Conservation (phyloP, 2,329 filamentous ascomycete species). For the Nigrograna mackinnonii region DNA sequence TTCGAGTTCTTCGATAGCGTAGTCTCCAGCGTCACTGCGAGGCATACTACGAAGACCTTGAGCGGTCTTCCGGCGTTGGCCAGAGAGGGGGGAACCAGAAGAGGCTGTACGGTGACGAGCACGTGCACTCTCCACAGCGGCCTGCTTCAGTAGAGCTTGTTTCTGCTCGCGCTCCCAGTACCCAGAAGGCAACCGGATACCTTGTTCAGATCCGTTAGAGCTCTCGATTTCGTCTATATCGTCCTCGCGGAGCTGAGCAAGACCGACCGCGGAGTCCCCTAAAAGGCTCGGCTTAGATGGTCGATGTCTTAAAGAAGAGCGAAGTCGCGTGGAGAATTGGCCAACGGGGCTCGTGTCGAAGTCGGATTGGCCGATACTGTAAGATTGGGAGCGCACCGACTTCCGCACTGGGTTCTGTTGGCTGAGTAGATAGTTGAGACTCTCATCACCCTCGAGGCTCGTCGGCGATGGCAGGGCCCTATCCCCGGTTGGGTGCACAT, state of each 20-base stretch:
- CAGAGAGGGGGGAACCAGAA: slow-evolving; percentile 28
- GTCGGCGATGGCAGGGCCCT: slow-evolving; percentile 26
- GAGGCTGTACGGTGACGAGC: slow-evolving; percentile 33
- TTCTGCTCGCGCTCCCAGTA: slow-evolving; percentile 38
- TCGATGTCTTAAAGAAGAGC: slow-evolving; percentile 67
- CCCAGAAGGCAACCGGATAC: slow-evolving; percentile 40
- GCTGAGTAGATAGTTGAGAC: slow-evolving; percentile 37
- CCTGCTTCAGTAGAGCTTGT: slow-evolving; percentile 38
- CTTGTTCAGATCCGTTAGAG: slow-evolving; percentile 59
- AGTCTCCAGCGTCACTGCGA: slow-evolving; percentile 67
- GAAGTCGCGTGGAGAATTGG: slow-evolving; percentile 55
- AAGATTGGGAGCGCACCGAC: slow-evolving; percentile 92
- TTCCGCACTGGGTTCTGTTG: slow-evolving; percentile 79
- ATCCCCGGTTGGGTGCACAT: slow-evolving; percentile 24
- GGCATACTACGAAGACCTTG: slow-evolving; percentile 59
- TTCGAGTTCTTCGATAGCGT: slow-evolving; percentile 73
- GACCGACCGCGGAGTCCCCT: slow-evolving; percentile 55
- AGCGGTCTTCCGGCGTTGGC: slow-evolving; percentile 31
- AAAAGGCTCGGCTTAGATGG: slow-evolving; percentile 79
- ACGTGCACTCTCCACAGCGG: slow-evolving; percentile 39
- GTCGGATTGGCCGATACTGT: slow-evolving; percentile 90
- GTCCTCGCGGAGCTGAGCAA: slow-evolving; percentile 40
- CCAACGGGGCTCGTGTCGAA: slow-evolving; percentile 47
- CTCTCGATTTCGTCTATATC: slow-evolving; percentile 68
- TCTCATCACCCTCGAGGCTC: slow-evolving; percentile 53